Evolutionary conservation across 495 filamentous ascomycete genomes (phyloP).

Genomic region (Penicillium canescens): DNA sequence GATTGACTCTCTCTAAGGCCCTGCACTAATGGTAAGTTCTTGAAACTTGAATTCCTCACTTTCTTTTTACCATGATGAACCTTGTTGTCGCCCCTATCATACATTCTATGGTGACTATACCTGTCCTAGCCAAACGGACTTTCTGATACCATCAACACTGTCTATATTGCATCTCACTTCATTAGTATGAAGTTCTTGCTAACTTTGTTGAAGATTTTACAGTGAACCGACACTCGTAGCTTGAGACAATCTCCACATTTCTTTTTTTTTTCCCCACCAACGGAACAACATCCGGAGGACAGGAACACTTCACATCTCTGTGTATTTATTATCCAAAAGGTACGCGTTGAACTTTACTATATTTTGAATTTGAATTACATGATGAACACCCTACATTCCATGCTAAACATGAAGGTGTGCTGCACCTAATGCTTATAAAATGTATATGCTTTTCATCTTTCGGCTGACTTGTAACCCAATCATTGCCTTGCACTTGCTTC

Average conservation of each 20-base stretch:
- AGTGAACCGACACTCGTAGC: conserved; percentile 4
- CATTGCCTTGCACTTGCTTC: conserved; percentile 13
- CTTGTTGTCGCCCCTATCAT: conserved; percentile 92
- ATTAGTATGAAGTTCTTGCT: conserved; percentile 23
- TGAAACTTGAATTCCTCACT: conserved; percentile 5
- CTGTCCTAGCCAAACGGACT: conserved; percentile 91
- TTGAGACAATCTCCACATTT: background rate
- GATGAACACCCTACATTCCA: conserved; percentile 78
- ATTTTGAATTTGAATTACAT: conserved; percentile 38
- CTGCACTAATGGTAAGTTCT: conserved; percentile 41
- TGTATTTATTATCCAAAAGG: conserved; percentile 13
- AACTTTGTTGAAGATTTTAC: conserved; percentile 27
- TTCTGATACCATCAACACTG: conserved; percentile 55
- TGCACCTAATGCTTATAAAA: conserved; percentile 68
- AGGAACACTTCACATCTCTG: background rate
- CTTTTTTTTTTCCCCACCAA: background rate
- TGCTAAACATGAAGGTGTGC: conserved; percentile 83
- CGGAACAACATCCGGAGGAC: background rate
- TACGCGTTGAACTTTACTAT: conserved; percentile 16
- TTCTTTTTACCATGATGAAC: conserved; percentile 68
- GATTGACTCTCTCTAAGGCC: conserved; percentile 8
- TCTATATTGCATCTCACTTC: conserved; percentile 15
- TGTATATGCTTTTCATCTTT: conserved; percentile 95
- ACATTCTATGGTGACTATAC: conserved; percentile 83
- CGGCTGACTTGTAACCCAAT: conserved; percentile 63